Evolutionary conservation across 805 yeast species (phyloP), one percentile per base, ranked within the genome.

Genomic region (Cyberlindnera euphorbiae): DNA sequence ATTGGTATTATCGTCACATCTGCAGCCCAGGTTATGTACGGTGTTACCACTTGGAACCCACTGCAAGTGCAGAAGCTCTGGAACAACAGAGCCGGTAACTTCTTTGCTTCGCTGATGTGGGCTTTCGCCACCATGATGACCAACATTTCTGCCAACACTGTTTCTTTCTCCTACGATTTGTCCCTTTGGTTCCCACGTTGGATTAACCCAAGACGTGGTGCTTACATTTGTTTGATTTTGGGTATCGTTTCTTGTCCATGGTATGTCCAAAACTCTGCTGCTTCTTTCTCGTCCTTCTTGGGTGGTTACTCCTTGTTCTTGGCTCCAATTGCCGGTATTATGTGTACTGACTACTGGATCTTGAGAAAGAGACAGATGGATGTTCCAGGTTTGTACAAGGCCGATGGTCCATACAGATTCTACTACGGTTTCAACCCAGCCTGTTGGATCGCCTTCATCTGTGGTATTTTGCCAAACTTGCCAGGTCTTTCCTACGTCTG

Each of bases 241-340:
- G 86, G 84, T 2, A 64, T 77, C 42, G 71, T 75, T 36, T 77
- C 82, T 44, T 79, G 87, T 52, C 95, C 95, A 21, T 85, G 94
- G 94, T 71, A 82, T 29, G 35, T 50, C 19, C 50, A 46, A 28
- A 48, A 68, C 80, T 56, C 64, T 16, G 77, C 87, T 1, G 73
- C 74, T 33, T 76, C 70, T 58, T 85, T 84, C 63, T 77, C 88
- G 15, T 76, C 83, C 11, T 84, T 83, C 49, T 62, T 85, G 33
- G 73, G 83, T 25, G 89, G 93, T 0, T 85, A 83, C 56, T 69
- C 90, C 1, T 79, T 84, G 29, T 85, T 85, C 69, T 64, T 85
- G 37, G 82, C 88, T 2, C 73, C 89, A 27, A 81, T 85, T 50
- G 82, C 87, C 13, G 94, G 94, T 41, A 77, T 78, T 26, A 70